Base-by-base conservation (phyloP, 106 monocot genomes). In the Phalaenopsis equestris region DNA sequence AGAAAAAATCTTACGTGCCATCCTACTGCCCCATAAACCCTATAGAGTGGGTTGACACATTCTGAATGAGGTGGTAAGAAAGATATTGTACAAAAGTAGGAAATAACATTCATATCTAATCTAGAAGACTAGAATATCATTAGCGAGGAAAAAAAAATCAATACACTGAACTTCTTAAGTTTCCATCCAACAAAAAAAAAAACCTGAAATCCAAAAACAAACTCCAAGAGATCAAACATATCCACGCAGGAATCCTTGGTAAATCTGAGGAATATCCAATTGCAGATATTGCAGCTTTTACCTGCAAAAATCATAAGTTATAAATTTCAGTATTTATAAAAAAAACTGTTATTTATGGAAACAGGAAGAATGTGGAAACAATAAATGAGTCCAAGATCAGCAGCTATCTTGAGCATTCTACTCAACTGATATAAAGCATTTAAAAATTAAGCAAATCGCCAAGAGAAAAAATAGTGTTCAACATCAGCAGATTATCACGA, bases 131-230 rank as follows among this genome's bases (percentile, higher is more conserved):
- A 64, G n/a, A 61, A 61, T 6, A n/a, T 8, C 52, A 21, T 8
- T 24, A 23, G 23, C 23, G 23, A 65, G 64, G 24, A 65, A 65
- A 65, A 38, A 3, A 72, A 72, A 41, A 72, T 72, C 36, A 38
- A 39, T 52, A 52, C 52, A 52, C 3, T 52, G 9, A 72, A 70
- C 68, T 70, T 36, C 8, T 57, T 4, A 57, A 61, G 61, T 43
- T 41, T 42, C 19, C 6, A 43, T 74, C 48, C 11, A 64, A 75
- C 30, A 65, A 5, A 21, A 81, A 56, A 38, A 41, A 42, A 72
- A 77, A 99, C 99, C 99, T 99, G 99, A 88, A 99, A 99, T 41
- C 99, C 99, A 86, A 95, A 99, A 82, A 93, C 86, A 85, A 86
- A 99, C 77, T 99, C 87, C 81, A 99, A 78, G 64, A 95, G 86